A percentile compares a stretch with the other conserved stretches of the same genome.
Evolutionary conservation across 1,284 basidiomycete genomes (phyloP).

Genomic region (Microbotryomycetes sp.): DNA sequence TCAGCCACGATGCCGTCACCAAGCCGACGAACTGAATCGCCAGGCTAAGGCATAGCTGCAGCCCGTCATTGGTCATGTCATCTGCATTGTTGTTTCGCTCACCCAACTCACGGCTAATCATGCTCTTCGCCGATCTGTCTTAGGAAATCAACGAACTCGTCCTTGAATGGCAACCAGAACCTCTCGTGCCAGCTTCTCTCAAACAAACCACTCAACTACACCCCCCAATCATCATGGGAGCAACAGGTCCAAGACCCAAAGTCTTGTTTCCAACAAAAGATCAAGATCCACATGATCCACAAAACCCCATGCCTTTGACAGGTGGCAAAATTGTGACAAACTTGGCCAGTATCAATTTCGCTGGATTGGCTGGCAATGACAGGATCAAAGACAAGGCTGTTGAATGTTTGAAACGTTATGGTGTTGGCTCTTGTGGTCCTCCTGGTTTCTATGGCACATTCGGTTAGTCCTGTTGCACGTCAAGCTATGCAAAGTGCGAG

Average conservation of each 20-base stretch:
- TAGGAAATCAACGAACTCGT: constrained; percentile 97
- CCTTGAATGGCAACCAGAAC: constrained; percentile 88
- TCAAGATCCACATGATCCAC: constrained; percentile 33
- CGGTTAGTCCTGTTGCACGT: constrained; percentile 49
- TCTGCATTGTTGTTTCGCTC: too few relatives aligned
- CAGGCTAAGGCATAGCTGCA: too few relatives aligned
- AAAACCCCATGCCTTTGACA: constrained; percentile 6
- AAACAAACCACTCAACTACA: constrained; percentile 62
- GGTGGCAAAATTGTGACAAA: constrained; percentile 69
- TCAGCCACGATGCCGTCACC: too few relatives aligned
- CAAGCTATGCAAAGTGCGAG: constrained; percentile 15
- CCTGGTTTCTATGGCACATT: constrained; percentile 97
- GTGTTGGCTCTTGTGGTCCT: constrained; percentile 91
- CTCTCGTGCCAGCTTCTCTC: constrained; percentile 60
- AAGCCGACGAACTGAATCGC: too few relatives aligned
- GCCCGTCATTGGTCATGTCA: too few relatives aligned
- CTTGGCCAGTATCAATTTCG: constrained; percentile 87
- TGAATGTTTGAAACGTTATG: constrained; percentile 82
- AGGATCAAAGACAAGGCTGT: constrained; percentile 78
- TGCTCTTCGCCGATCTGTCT: neutral
- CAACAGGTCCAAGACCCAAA: constrained; percentile 61
- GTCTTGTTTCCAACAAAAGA: constrained; percentile 68
- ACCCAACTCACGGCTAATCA: neutral
- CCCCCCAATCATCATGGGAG: constrained; percentile 72
- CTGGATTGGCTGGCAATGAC: constrained; percentile 82